Evolutionary conservation across 768 basidiomycete species (phyloP).

Genomic region (Lactifluus subvellereus): DNA sequence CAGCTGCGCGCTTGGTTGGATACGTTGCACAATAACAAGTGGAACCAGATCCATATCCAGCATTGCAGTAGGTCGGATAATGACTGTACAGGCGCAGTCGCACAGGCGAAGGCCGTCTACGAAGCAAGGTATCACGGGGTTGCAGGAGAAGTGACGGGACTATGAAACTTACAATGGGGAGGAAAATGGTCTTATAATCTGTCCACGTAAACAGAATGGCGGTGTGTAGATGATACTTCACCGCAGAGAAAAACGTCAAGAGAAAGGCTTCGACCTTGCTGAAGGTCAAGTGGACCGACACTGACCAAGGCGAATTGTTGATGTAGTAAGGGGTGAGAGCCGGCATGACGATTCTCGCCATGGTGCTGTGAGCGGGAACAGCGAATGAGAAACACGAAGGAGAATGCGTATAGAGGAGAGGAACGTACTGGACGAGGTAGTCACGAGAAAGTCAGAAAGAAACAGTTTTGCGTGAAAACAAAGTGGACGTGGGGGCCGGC

Average conservation of each 20-base stretch:
- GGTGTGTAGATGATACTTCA: slow-evolving; percentile 23
- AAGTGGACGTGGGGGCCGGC: slow-evolving; percentile 13
- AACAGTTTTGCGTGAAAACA: background rate
- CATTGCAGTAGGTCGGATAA: slow-evolving; percentile 16
- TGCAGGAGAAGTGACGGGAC: background rate
- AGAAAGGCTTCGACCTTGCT: slow-evolving; percentile 7
- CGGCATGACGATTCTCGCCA: slow-evolving; percentile 22
- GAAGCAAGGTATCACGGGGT: background rate
- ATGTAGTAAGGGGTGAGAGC: slow-evolving; percentile 20
- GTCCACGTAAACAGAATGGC: slow-evolving; percentile 30
- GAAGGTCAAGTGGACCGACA: slow-evolving; percentile 19
- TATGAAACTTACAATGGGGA: slow-evolving; percentile 27
- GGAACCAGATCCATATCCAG: slow-evolving; percentile 28
- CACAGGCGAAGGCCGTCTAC: slow-evolving; percentile 24
- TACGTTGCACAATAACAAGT: slow-evolving; percentile 27
- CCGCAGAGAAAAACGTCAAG: slow-evolving; percentile 9
- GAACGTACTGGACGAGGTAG: slow-evolving; percentile 6
- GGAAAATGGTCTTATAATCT: slow-evolving; percentile 29
- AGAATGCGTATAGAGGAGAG: background rate
- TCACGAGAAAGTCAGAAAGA: background rate
- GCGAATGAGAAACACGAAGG: slow-evolving; percentile 4
- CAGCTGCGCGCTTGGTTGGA: slow-evolving; percentile 27
- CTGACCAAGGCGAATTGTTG: slow-evolving; percentile 17
- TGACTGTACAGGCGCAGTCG: slow-evolving; percentile 21
- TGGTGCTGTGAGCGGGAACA: background rate